These are phyloP conservation scores for Starmerella stigmatis DNA, from an alignment of 805 yeast species.

Conservation along the genomic window DNA sequence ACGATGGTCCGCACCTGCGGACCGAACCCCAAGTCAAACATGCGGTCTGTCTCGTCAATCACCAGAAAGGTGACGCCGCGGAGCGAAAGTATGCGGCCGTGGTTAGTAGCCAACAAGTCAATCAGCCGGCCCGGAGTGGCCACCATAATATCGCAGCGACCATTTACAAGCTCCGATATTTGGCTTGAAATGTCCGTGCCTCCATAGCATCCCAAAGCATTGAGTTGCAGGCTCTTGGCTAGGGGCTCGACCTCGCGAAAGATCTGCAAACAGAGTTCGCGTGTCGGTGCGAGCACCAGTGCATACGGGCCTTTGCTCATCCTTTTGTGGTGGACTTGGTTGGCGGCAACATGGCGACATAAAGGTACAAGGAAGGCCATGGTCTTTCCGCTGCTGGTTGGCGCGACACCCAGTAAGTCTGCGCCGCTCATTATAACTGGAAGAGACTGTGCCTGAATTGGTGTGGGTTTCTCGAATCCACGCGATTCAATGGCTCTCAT, in stretches of 20 bases:
- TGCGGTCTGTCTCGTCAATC: constrained; percentile 89
- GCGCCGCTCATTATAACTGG: constrained; percentile 85
- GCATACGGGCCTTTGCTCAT: constrained; percentile 55
- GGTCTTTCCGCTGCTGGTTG: constrained; percentile 95
- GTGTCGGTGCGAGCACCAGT: constrained; percentile 74
- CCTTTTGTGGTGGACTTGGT: constrained; percentile 37
- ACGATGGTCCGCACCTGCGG: constrained; percentile 84
- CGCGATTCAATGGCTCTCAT: constrained; percentile 44
- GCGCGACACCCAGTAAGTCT: constrained; percentile 88
- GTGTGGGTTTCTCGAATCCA: constrained; percentile 56
- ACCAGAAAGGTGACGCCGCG: constrained; percentile 69
- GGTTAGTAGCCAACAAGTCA: constrained; percentile 73
- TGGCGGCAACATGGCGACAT: constrained; percentile 73
- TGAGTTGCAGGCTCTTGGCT: constrained; percentile 39
- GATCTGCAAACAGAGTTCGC: constrained; percentile 85
- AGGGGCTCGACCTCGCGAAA: constrained; percentile 54
- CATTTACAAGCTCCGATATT: constrained; percentile 58
- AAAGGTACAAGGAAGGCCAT: constrained; percentile 77
- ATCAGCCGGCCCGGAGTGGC: constrained; percentile 95
- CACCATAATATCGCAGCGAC: constrained; percentile 68
- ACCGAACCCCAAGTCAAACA: constrained; percentile 95
- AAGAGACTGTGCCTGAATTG: constrained; percentile 82
- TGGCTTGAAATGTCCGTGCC: constrained; percentile 77
- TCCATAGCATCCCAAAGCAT: constrained; percentile 72
- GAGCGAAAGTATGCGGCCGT: constrained; percentile 63